Base-by-base conservation (phyloP, 148 eudicot species). In the Diospyros kaki region DNA sequence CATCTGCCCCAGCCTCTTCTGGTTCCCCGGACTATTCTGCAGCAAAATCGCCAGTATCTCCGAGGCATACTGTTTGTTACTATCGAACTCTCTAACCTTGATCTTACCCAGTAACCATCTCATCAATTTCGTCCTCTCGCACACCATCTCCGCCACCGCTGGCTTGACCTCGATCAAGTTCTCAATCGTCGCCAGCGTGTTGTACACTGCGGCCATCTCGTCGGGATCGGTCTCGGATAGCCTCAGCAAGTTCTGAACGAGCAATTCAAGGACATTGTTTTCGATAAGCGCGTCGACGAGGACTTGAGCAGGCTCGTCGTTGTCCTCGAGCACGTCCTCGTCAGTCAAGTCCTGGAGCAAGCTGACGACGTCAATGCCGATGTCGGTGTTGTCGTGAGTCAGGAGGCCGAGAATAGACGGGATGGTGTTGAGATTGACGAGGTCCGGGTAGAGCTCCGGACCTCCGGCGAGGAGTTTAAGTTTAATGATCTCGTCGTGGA, bases 11-110 rank as follows among this genome's bases (percentile, higher is more conserved):
- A 96, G 80, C 82, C 93, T 80, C 86, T 89, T 93, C 86, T 96
- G 99, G 79, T 96, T 96, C 1, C 84, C 94, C 1, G 73, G 68
- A 64, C 99, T 91, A 51, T 79, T 96, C 90, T 96, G 99, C 82
- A 96, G 74, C 93, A 96, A 80, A 82, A 96, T 96, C 1, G 99
- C 99, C 81, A 96, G 72, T 12, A 96, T 89, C 86, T 96, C 99
- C 4, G 98, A 96, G 10, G 99, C 91, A 18, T 93, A 91, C 87
- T 90, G 97, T 84, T 96, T 96, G 76, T 88, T 96, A 58, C 98
- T 87, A 77, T 96, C 99, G 73, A 96, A 96, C 44, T 96, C 99
- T 66, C 91, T 87, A n/a, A 88, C 80, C 79, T 91, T 96, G 53
- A 96, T 89, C 89, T 91, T 89, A 62, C 91, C 91, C 44, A 93